A percentile compares a stretch with the other conserved stretches of the same genome.
Evolutionary conservation across 2,329 filamentous ascomycete genomes (phyloP).

Genomic region (Rutstroemia sp.): DNA sequence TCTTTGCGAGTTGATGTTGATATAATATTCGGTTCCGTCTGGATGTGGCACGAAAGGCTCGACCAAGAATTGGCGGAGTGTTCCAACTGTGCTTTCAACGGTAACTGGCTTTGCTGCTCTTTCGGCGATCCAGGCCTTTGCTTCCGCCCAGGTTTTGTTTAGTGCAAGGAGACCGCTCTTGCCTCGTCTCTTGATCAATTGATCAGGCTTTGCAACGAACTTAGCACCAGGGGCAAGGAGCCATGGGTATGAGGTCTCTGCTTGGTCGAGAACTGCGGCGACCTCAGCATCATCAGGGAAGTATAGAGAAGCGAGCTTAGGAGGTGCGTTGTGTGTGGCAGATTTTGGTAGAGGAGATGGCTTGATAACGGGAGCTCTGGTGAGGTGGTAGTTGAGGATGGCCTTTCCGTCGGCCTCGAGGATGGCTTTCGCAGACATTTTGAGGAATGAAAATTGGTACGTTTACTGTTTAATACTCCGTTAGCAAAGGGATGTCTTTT

Average conservation of each 20-base stretch:
- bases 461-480: slow-evolving; percentile 4
- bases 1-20: slow-evolving; percentile 99
- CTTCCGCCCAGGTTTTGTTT: slow-evolving; percentile 96
- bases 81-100: slow-evolving; percentile 86
- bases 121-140: slow-evolving; percentile 87
- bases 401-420: slow-evolving; percentile 99
- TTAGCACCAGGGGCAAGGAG: slow-evolving; percentile 74
- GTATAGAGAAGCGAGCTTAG: slow-evolving; percentile 84
- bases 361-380: slow-evolving; percentile 95
- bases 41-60: slow-evolving; percentile 98
- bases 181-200: slow-evolving; percentile 98
- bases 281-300: slow-evolving; percentile 86
- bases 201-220: slow-evolving; percentile 98
- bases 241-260: slow-evolving; percentile 96
- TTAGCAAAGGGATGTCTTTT: background rate
- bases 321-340: slow-evolving; percentile 83
- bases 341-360: slow-evolving; percentile 81
- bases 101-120: slow-evolving; percentile 86
- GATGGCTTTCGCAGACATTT: slow-evolving; percentile 94
- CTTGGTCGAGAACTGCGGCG: slow-evolving; percentile 82
- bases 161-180: slow-evolving; percentile 95
- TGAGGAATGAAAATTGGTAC: slow-evolving; percentile 29
- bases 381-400: slow-evolving; percentile 99
- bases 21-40: slow-evolving; percentile 96
- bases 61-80: slow-evolving; percentile 90